Evolutionary conservation across 345 rosid species (phyloP).

Genomic region (Euphorbia peplus): DNA sequence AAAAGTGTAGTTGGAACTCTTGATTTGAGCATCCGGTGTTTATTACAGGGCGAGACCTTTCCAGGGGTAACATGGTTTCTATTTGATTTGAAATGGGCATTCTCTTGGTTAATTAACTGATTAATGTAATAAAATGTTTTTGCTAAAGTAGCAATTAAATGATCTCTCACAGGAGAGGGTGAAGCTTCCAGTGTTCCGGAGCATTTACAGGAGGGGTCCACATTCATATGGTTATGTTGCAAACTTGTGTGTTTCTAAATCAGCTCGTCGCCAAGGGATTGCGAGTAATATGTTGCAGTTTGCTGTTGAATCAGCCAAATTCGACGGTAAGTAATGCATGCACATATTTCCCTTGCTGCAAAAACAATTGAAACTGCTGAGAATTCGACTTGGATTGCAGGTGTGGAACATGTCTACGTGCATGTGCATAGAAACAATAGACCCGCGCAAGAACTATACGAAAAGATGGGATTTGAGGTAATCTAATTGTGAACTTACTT

Average conservation of each 20-base stretch:
- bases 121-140: not conserved
- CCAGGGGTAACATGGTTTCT: constrained; percentile 57
- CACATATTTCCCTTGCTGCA: not conserved
- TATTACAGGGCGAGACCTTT: constrained; percentile 72
- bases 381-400: constrained; percentile 32
- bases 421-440: constrained; percentile 69
- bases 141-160: constrained; percentile 11
- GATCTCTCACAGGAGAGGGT: constrained; percentile 53
- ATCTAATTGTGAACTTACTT: constrained; percentile 6
- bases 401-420: constrained; percentile 58
- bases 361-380: not conserved
- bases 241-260: constrained; percentile 76
- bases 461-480: constrained; percentile 78
- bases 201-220: constrained; percentile 34
- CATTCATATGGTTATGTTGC: constrained; percentile 66
- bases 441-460: constrained; percentile 60
- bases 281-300: constrained; percentile 74
- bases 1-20: constrained; percentile 93
- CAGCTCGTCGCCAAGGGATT: constrained; percentile 82
- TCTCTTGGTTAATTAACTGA: not conserved
- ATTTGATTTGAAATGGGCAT: constrained; percentile 11
- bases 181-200: constrained; percentile 50
- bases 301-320: constrained; percentile 58
- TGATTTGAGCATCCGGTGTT: constrained; percentile 59
- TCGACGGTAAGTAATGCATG: constrained; percentile 49